Percentiles rank a stretch among this genome's conserved stretches.
These are phyloP conservation scores for Solanum bulbocastanum DNA, from an alignment of 257 asterid genomes.

Conservation along the genomic window DNA sequence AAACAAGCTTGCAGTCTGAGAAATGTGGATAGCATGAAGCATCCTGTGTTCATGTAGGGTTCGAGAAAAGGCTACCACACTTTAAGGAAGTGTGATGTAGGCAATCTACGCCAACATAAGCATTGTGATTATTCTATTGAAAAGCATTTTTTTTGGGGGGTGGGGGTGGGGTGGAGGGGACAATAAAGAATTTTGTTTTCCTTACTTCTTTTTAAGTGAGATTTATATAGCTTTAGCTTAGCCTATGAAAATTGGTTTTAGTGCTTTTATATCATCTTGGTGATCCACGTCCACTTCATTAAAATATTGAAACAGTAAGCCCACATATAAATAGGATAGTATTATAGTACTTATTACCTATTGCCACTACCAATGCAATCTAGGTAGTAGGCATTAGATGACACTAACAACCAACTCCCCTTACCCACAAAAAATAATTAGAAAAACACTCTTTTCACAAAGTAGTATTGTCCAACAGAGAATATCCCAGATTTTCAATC, in stretches of 20 bases:
- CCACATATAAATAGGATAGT: neutral
- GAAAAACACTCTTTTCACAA: neutral
- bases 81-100: neutral
- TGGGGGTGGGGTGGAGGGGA: too few relatives aligned
- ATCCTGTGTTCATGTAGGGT: neutral
- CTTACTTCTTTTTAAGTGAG: neutral
- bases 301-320: neutral
- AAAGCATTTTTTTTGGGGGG: neutral
- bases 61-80: neutral
- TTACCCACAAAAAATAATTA: neutral
- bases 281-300: neutral
- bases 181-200: neutral
- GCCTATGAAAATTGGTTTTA: neutral
- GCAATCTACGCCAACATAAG: neutral
- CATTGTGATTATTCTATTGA: neutral
- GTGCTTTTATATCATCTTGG: neutral
- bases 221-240: neutral
- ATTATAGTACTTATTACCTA: neutral
- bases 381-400: neutral
- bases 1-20: neutral
- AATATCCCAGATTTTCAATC: neutral
- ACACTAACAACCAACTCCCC: neutral
- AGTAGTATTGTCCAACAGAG: neutral
- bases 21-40: neutral
- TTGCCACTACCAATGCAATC: neutral